Conservation (phyloP, 1,284 basidiomycete genomes). For the Cutaneotrichosporon sp. region DNA sequence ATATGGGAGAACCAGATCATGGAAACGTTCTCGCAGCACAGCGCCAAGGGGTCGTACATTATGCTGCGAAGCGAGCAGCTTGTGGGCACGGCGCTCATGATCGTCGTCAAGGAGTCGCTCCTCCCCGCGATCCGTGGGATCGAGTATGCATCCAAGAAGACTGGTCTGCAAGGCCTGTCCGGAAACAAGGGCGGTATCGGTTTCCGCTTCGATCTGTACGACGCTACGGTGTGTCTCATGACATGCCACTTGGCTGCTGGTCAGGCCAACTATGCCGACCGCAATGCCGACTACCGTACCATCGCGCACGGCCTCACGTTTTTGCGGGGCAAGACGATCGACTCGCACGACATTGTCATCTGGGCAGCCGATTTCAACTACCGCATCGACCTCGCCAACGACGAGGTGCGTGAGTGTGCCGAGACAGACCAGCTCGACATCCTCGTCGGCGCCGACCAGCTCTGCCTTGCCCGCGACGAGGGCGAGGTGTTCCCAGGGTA, state of each 20-base stretch:
- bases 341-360: constrained; percentile 79
- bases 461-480: constrained; percentile 64
- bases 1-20: constrained; percentile 82
- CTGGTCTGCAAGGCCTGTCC: constrained; percentile 91
- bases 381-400: constrained; percentile 80
- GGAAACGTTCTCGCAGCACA: constrained; percentile 65
- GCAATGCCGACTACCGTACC: constrained; percentile 88
- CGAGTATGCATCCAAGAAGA: constrained; percentile 91
- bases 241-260: constrained; percentile 91
- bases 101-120: constrained; percentile 73
- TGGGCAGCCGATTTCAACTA: constrained; percentile 96
- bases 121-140: constrained; percentile 78
- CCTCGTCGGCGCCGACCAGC: constrained; percentile 77
- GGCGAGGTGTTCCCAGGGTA: constrained; percentile 75
- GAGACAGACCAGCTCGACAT: constrained; percentile 63
- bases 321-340: constrained; percentile 78
- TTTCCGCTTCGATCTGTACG: constrained; percentile 83
- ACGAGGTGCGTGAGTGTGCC: constrained; percentile 64
- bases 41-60: constrained; percentile 69
- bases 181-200: constrained; percentile 96
- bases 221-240: constrained; percentile 89
- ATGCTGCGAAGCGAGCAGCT: constrained; percentile 87
- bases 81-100: constrained; percentile 86
- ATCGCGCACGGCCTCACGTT: constrained; percentile 80
- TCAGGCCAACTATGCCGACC: constrained; percentile 78